Evolutionary conservation across 1,284 basidiomycete species (phyloP), one percentile per base, ranked within the genome.

Genomic region (Rhodotorula glutinis): DNA sequence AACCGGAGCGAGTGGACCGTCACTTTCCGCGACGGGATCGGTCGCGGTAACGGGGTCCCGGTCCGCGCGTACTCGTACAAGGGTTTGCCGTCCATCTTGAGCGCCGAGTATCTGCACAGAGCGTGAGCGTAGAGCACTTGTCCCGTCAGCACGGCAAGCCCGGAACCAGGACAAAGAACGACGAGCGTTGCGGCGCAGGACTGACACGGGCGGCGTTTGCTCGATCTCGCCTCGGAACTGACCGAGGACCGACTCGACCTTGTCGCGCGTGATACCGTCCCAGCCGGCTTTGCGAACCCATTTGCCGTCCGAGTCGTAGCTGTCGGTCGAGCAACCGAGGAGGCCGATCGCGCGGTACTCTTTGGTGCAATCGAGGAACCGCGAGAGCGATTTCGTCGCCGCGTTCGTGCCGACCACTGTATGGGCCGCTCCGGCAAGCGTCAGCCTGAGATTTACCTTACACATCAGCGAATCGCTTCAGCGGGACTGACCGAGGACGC

Each of bases 81-180:
- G 2, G 92, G 90, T 79, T 87, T 93, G 3, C 96, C 96, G 75
- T 98, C 93, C 91, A 98, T 98, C 79, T 97, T 95, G 52, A 98
- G 82, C 0, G 96, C 96, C 17, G 95, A 98, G 80, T 95, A 99
- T 78, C 93, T 97, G 73, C 19, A n/a, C n/a, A n/a, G n/a, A 25
- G 27, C 19, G 67, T 38, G 30, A 3, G 49, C 16, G 33, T 33
- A 25, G n/a, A n/a, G n/a, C n/a, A n/a, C n/a, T n/a, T n/a, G n/a
- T n/a, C n/a, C n/a, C n/a, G n/a, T n/a, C n/a, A n/a, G n/a, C n/a
- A n/a, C n/a, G n/a, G n/a, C n/a, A n/a, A n/a, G n/a, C n/a, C n/a
- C n/a, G n/a, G n/a, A n/a, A n/a, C n/a, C n/a, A n/a, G n/a, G n/a
- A n/a, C n/a, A n/a, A n/a, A n/a, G n/a, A n/a, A n/a, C n/a, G n/a